Conservation (phyloP, 2,329 filamentous ascomycete species). For the Aspergillus caelatus region DNA sequence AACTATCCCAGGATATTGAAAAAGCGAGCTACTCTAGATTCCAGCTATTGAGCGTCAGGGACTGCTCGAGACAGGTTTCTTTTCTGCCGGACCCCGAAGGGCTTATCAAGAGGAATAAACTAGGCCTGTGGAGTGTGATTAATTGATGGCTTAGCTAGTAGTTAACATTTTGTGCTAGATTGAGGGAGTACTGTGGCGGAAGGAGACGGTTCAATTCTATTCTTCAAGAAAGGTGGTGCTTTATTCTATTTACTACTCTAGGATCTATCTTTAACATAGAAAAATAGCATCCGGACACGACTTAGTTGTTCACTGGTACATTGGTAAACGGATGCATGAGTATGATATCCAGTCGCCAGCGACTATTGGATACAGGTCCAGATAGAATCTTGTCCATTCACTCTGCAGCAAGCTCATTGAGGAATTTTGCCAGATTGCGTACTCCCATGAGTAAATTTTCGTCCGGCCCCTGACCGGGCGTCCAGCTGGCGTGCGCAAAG, state of each 20-base stretch:
- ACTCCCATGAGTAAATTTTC: conserved; percentile 80
- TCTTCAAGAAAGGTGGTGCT: too few relatives aligned
- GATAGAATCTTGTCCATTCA: conserved; percentile 16
- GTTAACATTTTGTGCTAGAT: neutral
- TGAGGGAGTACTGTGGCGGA: neutral
- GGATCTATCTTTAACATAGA: neutral
- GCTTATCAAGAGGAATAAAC: neutral
- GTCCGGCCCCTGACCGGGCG: conserved; percentile 79
- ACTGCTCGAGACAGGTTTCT: too few relatives aligned
- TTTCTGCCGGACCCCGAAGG: neutral
- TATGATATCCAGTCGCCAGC: conserved; percentile 28
- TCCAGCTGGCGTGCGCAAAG: conserved; percentile 90
- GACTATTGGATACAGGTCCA: conserved; percentile 20
- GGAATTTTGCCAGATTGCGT: conserved; percentile 69
- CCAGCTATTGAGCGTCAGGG: too few relatives aligned
- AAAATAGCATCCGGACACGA: neutral
- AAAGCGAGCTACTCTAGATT: too few relatives aligned
- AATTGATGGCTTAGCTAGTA: neutral
- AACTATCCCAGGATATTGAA: too few relatives aligned
- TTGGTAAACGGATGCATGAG: neutral
- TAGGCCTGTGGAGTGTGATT: neutral
- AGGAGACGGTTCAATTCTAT: neutral
- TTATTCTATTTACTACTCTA: neutral
- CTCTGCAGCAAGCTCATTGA: conserved; percentile 62
- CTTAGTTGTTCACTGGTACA: neutral